Evolutionary conservation across 257 asterid species (phyloP).

Genomic region (Anisodus tanguticus): DNA sequence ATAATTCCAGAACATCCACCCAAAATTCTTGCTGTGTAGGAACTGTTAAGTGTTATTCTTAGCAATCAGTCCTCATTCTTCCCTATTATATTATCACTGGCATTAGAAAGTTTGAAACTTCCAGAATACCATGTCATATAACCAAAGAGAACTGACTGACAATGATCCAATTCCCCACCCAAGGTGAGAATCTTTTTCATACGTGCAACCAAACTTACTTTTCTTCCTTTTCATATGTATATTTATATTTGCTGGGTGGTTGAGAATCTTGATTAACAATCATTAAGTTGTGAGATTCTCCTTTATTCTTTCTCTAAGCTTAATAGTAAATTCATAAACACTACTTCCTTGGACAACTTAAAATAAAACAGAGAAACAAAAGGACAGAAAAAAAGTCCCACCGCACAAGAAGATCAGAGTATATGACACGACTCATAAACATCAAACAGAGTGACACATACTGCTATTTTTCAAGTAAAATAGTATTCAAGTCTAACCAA

Average conservation of each 20-base stretch:
- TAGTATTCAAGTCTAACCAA: not conserved
- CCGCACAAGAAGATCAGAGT: not conserved
- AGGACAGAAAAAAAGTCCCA: not conserved
- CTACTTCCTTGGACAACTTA: not conserved
- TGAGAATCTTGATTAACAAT: not conserved
- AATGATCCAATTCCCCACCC: not conserved
- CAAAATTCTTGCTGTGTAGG: not conserved
- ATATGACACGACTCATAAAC: not conserved
- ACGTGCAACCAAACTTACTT: constrained; percentile 22
- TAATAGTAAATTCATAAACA: not conserved
- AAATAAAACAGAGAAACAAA: not conserved
- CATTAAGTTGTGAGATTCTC: not conserved
- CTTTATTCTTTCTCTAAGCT: not conserved
- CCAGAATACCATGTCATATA: not conserved
- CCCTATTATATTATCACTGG: not conserved
- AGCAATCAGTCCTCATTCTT: not conserved
- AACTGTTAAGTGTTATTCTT: constrained; percentile 9
- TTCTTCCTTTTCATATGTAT: not conserved
- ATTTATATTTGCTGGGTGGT: not conserved
- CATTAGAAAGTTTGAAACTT: not conserved
- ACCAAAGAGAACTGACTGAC: not conserved
- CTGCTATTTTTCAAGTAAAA: not conserved
- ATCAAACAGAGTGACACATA: not conserved
- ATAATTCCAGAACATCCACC: not conserved
- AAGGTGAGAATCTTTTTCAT: not conserved